Conservation (phyloP, 1,284 basidiomycete species). For the Ganoderma multipileum region DNA sequence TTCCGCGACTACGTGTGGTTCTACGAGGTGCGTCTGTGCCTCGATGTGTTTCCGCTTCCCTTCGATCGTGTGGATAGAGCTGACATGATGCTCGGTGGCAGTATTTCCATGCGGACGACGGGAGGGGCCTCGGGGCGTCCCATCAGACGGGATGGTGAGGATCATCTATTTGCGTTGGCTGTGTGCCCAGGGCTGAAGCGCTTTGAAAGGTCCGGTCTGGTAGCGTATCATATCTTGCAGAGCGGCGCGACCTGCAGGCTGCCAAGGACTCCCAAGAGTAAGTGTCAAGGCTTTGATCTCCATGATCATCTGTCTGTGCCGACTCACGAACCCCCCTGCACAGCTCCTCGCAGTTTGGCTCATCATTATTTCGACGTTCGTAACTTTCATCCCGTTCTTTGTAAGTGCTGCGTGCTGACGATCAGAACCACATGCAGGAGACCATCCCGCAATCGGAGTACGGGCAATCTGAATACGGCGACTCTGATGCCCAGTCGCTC, state of each 20-base stretch:
- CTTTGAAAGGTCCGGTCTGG: conserved; percentile 78
- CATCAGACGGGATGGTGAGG: conserved; percentile 96
- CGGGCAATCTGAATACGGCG: conserved; percentile 72
- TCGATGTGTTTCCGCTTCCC: background rate
- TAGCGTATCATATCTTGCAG: conserved; percentile 92
- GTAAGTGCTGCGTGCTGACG: conserved; percentile 12
- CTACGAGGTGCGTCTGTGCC: conserved; percentile 73
- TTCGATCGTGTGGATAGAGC: background rate
- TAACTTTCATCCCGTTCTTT: conserved; percentile 15
- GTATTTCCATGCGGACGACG: conserved; percentile 96
- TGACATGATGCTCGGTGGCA: conserved; percentile 38
- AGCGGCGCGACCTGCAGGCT: conserved; percentile 85
- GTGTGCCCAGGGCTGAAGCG: conserved; percentile 13
- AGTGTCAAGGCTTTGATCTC: conserved; percentile 37
- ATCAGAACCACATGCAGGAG: background rate
- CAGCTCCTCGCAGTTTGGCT: conserved; percentile 88
- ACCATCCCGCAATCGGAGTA: conserved; percentile 41
- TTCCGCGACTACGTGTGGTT: conserved; percentile 97
- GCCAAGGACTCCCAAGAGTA: conserved; percentile 89
- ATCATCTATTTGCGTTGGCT: background rate
- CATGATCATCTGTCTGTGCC: too few relatives aligned
- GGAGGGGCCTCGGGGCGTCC: conserved; percentile 92
- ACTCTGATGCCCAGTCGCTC: conserved; percentile 61
- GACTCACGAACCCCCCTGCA: conserved; percentile 13
- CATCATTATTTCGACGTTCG: conserved; percentile 94